Base-by-base conservation (phyloP, 2,329 filamentous ascomycete species). In the Hymenoscyphus fraxineus region DNA sequence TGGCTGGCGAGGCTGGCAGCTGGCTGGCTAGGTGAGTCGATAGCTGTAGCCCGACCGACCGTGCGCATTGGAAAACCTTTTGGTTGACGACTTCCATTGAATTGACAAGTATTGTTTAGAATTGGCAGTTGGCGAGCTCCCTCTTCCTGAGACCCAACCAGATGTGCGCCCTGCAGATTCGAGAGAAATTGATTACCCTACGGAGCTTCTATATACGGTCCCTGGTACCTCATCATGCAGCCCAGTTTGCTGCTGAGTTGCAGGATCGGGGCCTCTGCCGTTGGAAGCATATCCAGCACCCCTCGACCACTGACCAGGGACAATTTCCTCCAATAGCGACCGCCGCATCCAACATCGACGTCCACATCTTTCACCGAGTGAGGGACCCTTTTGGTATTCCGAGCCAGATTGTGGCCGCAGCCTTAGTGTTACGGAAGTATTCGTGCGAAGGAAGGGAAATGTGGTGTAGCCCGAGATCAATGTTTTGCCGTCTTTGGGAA, bases 321-420 rank as follows among this genome's bases (percentile, higher is more conserved):
- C 15, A 31, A 22, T 40, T 44, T 60, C 47, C 47, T 60, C 62
- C 62, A 64, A 57, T 64, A 54, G 35, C 7, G 22, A 44, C 7
- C 16, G 15, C 13, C 16, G 6, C 32, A 22, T 41, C 31, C 1
- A 16, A 60, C 58, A 27, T 58, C 57, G 15, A 5, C 10, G 39
- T 63, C 61, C 44, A 57, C 39, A 60, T 51, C 31, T 35, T 35
- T 59, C 54, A 59, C 57, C 19, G 58, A 60, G 32, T 40, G 47
- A 12, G n/a, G 41, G 39, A 54, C 57, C 6, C 38, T 44, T 59
- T 63, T n/a, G 61, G 61, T 59, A 63, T 63, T 56, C 61, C 61
- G 61, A 63, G 55, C 22, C 40, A 51, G 56, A 59, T 38, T 63
- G 27, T 5, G n/a, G 58, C 6, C 56, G 61, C 41, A 59, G 57